Evolutionary conservation across 202 grass and related monocot species (phyloP).

Genomic region (Cymbopogon flexuosus): DNA sequence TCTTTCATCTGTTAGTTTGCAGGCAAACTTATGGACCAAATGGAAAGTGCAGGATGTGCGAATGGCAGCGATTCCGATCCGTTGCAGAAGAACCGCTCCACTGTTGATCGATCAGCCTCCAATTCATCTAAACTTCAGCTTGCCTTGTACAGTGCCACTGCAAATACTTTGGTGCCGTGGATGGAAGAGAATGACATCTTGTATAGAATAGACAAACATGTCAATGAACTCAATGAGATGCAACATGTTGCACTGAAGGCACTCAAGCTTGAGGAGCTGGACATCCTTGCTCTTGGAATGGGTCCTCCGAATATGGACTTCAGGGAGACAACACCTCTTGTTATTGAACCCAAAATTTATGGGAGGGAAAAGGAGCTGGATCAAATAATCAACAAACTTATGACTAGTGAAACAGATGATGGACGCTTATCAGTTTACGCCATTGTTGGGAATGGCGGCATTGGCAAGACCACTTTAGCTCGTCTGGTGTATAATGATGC

Average conservation of each 20-base stretch:
- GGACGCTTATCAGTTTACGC: slow-evolving; percentile 2
- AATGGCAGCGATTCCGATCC: not conserved
- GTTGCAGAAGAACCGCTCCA: not conserved
- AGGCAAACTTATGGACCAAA: not conserved
- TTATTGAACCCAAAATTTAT: slow-evolving; percentile 16
- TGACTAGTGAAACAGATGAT: not conserved
- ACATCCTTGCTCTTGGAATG: slow-evolving; percentile 2
- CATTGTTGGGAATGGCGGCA: slow-evolving; percentile 26
- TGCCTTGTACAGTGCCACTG: not conserved
- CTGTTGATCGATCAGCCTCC: not conserved
- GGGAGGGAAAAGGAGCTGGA: slow-evolving; percentile 16
- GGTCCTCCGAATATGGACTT: not conserved
- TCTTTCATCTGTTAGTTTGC: not conserved
- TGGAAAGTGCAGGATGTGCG: not conserved
- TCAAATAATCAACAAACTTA: not conserved
- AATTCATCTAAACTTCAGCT: not conserved
- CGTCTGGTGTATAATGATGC: slow-evolving; percentile 18
- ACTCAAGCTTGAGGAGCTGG: slow-evolving; percentile 9
- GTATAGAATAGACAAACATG: not conserved
- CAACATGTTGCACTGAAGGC: not conserved
- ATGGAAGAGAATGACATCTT: not conserved
- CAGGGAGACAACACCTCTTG: slow-evolving; percentile 16
- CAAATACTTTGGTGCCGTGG: not conserved
- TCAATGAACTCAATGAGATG: slow-evolving; percentile 7
- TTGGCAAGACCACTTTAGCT: slow-evolving; percentile 35